Conservation (phyloP, 2,329 filamentous ascomycete species). For the Beauveria medogensis region DNA sequence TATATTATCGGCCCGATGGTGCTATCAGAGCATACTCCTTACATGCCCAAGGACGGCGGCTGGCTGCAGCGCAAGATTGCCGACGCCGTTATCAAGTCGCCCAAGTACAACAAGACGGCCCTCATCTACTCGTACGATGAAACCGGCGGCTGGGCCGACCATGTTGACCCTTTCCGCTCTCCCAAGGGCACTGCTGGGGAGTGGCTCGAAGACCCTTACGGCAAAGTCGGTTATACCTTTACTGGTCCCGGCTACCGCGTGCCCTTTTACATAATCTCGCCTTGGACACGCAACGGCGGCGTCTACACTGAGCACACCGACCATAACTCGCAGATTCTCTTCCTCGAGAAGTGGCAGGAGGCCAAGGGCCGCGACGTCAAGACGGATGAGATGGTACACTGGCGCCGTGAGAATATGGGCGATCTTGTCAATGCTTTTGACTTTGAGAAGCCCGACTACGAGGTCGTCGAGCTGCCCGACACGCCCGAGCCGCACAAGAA, state of each 20-base stretch:
- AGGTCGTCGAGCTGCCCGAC: slow-evolving; percentile 37
- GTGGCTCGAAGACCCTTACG: slow-evolving; percentile 39
- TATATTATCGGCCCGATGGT: slow-evolving; percentile 43
- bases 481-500: slow-evolving; percentile 35
- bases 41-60: slow-evolving; percentile 42
- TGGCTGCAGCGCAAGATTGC: slow-evolving; percentile 47
- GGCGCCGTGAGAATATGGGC: slow-evolving; percentile 26
- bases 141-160: slow-evolving; percentile 47
- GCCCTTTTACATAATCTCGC: slow-evolving; percentile 47
- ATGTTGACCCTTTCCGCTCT: slow-evolving; percentile 43
- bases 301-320: slow-evolving; percentile 47
- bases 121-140: slow-evolving; percentile 40
- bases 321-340: slow-evolving; percentile 47
- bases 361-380: slow-evolving; percentile 31
- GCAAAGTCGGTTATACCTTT: slow-evolving; percentile 29
- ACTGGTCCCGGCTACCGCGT: slow-evolving; percentile 35
- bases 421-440: slow-evolving; percentile 31
- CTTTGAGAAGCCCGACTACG: slow-evolving; percentile 42
- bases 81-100: slow-evolving; percentile 40
- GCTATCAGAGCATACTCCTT: slow-evolving; percentile 46
- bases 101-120: slow-evolving; percentile 38
- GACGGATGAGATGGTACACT: slow-evolving; percentile 21
- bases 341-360: slow-evolving; percentile 40
- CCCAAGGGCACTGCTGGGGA: slow-evolving; percentile 41
- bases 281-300: slow-evolving; percentile 44